These are phyloP conservation scores for Fusarium veterinarium DNA, from an alignment of 2,329 filamentous ascomycete species.

Conservation along the genomic window DNA sequence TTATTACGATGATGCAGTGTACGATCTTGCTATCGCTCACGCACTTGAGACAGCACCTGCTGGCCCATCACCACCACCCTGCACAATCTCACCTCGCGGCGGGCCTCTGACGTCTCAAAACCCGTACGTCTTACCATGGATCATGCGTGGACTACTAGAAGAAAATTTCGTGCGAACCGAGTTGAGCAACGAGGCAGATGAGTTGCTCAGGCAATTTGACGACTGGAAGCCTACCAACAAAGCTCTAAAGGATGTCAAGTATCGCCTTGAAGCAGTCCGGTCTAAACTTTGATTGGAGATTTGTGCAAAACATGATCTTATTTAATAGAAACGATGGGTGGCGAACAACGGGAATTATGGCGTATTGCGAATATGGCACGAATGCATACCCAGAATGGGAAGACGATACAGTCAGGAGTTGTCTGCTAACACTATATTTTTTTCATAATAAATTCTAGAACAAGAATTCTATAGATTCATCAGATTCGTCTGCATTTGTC, in stretches of 20 bases:
- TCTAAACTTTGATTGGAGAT: conserved; percentile 72
- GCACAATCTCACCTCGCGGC: conserved; percentile 42
- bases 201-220: conserved; percentile 89
- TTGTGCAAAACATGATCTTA: not conserved
- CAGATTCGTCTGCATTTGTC: not conserved
- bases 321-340: not conserved
- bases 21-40: conserved; percentile 80
- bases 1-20: conserved; percentile 90
- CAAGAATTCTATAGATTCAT: not conserved
- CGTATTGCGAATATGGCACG: conserved; percentile 9
- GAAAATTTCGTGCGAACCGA: conserved; percentile 91
- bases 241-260: conserved; percentile 94
- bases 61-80: conserved; percentile 50
- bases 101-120: conserved; percentile 68
- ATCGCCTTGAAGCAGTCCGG: conserved; percentile 88
- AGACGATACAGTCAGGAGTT: conserved; percentile 21
- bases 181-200: conserved; percentile 78
- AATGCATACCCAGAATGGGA: conserved; percentile 24
- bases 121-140: conserved; percentile 93
- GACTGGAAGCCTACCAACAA: conserved; percentile 93
- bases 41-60: conserved; percentile 76
- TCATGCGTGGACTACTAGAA: conserved; percentile 91
- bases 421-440: not conserved
- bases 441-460: conserved; percentile 10
- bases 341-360: not conserved